Evolutionary conservation across 2,329 filamentous ascomycete species (phyloP).

Genomic region (Aspergillus latus): DNA sequence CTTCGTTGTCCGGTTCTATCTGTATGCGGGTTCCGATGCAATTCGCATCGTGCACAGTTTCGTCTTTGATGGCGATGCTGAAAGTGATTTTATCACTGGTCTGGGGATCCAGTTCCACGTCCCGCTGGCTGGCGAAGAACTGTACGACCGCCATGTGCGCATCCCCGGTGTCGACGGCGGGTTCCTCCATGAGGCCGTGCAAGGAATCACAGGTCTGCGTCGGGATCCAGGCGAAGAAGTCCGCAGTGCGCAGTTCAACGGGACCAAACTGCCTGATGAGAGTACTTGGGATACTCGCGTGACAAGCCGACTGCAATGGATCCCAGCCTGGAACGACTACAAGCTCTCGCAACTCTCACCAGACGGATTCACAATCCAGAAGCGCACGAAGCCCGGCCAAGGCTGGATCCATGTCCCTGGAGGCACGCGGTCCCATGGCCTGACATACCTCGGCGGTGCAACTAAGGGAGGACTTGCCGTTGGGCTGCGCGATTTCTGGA

Average conservation of each 20-base stretch:
- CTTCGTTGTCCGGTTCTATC: conserved; percentile 58
- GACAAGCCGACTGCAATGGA: conserved; percentile 54
- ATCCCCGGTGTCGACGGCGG: conserved; percentile 58
- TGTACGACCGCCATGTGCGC: conserved; percentile 60
- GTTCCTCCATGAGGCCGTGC: conserved; percentile 58
- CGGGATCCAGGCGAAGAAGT: conserved; percentile 50
- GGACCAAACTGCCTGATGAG: conserved; percentile 19
- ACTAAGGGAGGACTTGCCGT: conserved; percentile 59
- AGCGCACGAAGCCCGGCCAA: conserved; percentile 52
- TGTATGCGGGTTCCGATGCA: conserved; percentile 58
- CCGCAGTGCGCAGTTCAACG: conserved; percentile 44
- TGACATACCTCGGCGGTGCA: conserved; percentile 61
- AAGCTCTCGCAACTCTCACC: conserved; percentile 58
- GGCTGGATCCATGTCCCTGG: conserved; percentile 47
- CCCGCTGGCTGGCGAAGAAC: conserved; percentile 52
- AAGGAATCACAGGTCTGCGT: conserved; percentile 61
- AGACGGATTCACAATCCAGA: conserved; percentile 61
- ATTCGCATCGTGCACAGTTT: conserved; percentile 58
- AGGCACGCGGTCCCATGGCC: conserved; percentile 55
- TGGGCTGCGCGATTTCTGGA: conserved; percentile 63
- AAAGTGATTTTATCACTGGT: conserved; percentile 54
- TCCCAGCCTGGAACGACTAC: conserved; percentile 61
- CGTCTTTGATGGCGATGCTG: conserved; percentile 54
- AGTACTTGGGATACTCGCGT: conserved; percentile 44
- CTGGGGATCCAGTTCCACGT: conserved; percentile 42